A percentile compares a stretch with the other conserved stretches of the same genome.
phyloP scores from a whole-genome alignment of 2,329 filamentous ascomycete species.

The Alternaria arborescens region DNA sequence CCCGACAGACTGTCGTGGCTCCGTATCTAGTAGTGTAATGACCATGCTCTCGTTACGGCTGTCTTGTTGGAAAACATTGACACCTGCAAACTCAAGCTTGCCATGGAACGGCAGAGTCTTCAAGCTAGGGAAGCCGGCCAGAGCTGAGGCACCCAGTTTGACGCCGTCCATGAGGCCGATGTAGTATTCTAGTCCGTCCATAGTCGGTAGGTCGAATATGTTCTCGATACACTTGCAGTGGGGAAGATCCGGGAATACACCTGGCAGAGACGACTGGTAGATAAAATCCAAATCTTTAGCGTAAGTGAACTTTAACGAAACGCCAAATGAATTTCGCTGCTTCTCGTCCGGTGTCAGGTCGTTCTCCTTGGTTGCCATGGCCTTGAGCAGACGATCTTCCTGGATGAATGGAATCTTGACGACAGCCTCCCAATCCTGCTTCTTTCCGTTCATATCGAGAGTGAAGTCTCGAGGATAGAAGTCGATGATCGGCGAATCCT shows the following conservation, averaged over 20 bases:
- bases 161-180: conserved; percentile 85
- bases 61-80: conserved; percentile 94
- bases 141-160: conserved; percentile 79
- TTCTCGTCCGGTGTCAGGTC: conserved; percentile 81
- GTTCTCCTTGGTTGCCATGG: conserved; percentile 86
- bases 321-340: conserved; percentile 86
- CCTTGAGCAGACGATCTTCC: conserved; percentile 81
- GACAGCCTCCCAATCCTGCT: conserved; percentile 99
- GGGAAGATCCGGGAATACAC: conserved; percentile 87
- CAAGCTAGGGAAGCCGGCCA: conserved; percentile 92
- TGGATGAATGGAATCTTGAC: conserved; percentile 99
- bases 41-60: conserved; percentile 97
- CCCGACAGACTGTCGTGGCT: conserved; percentile 73
- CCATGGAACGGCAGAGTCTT: conserved; percentile 86
- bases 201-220: conserved; percentile 90
- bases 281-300: conserved; percentile 77
- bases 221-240: conserved; percentile 94
- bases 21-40: conserved; percentile 80
- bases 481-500: conserved; percentile 91
- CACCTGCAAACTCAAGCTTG: conserved; percentile 82
- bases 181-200: conserved; percentile 87
- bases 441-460: conserved; percentile 99
- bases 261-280: conserved; percentile 87
- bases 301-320: conserved; percentile 92
- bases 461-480: conserved; percentile 98